These are phyloP conservation scores for Chlamydomonas asymmetrica DNA, from an alignment of 139 green algal genomes.

Conservation along the genomic window DNA sequence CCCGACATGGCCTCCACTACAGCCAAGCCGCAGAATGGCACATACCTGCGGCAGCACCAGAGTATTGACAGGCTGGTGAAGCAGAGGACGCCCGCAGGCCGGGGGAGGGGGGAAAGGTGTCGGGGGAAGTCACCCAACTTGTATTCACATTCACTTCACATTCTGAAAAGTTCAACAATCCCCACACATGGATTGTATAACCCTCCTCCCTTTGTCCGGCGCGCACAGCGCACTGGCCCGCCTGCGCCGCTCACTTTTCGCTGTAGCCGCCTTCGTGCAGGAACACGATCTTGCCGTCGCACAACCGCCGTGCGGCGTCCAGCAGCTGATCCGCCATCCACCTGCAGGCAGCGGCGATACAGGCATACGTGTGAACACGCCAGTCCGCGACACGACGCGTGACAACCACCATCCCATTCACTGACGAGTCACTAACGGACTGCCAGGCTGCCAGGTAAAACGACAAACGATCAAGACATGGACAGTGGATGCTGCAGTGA, in stretches of 20 bases:
- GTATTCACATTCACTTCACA: neutral
- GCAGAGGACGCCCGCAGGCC: neutral
- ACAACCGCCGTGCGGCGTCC: conserved; percentile 14
- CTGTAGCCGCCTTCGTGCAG: conserved; percentile 46
- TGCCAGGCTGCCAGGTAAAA: no score
- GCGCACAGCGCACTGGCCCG: no score
- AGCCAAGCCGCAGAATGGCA: conserved; percentile 54
- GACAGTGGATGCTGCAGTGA: no score
- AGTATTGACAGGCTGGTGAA: neutral
- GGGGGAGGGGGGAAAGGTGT: neutral
- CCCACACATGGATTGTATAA: neutral
- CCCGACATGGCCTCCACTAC: conserved; percentile 44
- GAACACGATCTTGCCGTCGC: conserved; percentile 27
- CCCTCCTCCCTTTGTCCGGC: conserved; percentile 4
- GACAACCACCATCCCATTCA: no score
- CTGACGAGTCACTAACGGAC: no score
- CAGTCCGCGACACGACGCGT: no score
- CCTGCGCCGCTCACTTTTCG: no score
- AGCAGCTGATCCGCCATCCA: conserved; percentile 37
- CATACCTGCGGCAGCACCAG: conserved; percentile 21
- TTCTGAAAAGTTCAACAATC: neutral
- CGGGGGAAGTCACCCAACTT: neutral
- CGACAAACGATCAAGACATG: no score
- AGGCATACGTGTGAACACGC: no score
- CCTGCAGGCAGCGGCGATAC: conserved; percentile 12